Base-by-base conservation (phyloP, 2,329 filamentous ascomycete species). In the Colletotrichum sp. region DNA sequence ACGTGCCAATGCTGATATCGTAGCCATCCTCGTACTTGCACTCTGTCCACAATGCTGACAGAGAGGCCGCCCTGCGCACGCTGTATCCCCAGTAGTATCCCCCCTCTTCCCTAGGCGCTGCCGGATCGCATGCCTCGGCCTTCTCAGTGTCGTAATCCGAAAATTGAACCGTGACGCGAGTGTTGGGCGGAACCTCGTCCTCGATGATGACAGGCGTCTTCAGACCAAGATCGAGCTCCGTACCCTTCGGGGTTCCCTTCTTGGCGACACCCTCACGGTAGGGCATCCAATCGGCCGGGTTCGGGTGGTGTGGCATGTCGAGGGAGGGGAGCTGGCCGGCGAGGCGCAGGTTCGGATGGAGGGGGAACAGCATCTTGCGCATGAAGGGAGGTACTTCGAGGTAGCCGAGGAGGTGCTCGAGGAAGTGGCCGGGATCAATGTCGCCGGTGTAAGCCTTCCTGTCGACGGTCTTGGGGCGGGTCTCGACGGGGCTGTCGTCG, bases 51-150 rank as follows among this genome's bases (percentile, higher is more conserved):
- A 98, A 92, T 7, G 90, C 87, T 7, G 94, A 94, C 7, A 98
- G 89, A 4, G 91, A 93, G 6, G 84, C 81, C 44, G 93, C 93
- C 77, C 89, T 91, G 30, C 95, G 91, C 5, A 96, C 92, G 10
- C 87, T 89, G 83, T 94, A 98, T 62, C 95, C 95, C 95, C 95
- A 98, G 85, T 96, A 98, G 84, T 95, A 97, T 0, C 95, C 95
- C 2, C 88, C 91, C 78, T 96, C 92, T 69, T 94, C 93, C 73
- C 95, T 90, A 1, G 95, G 95, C 5, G 89, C 86, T 30, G 90
- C 87, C 0, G 95, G 94, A 44, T 93, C 88, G 4, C 96, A 93
- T 18, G 93, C 90, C 70, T 92, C 89, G 1, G 91, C 92, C 78
- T 76, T 82, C 83, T 85, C 81, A 21, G 87, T 85, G 71, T 87